Percentiles rank a stretch among this genome's conserved stretches.
Conservation (phyloP, 1,284 basidiomycete species). For the Ceratobasidium sp. region DNA sequence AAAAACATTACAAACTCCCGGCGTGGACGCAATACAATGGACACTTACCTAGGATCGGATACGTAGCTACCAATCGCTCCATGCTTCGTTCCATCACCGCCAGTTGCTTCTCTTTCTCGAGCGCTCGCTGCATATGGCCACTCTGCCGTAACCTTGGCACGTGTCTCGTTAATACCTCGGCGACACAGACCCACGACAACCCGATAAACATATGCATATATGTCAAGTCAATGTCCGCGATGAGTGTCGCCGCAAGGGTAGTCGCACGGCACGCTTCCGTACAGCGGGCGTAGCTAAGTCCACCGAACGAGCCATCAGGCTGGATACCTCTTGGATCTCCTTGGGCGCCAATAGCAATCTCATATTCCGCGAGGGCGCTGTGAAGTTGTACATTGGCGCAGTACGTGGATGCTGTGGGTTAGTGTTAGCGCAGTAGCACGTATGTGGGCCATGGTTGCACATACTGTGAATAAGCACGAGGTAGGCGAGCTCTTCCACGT, state of each 20-base stretch:
- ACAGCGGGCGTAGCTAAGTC: slow-evolving; percentile 23
- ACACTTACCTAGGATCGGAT: slow-evolving; percentile 22
- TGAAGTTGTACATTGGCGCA: slow-evolving; percentile 23
- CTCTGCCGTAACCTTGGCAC: background rate
- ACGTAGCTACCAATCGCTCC: slow-evolving; percentile 3
- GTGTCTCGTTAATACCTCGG: slow-evolving; percentile 1
- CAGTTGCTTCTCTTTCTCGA: slow-evolving; percentile 16
- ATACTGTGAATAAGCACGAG: slow-evolving; percentile 30
- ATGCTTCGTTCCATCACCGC: slow-evolving; percentile 26
- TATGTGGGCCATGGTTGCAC: background rate
- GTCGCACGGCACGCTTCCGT: slow-evolving; percentile 23
- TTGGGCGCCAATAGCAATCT: slow-evolving; percentile 6
- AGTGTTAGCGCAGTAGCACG: background rate
- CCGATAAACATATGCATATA: slow-evolving; percentile 36
- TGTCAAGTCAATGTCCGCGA: slow-evolving; percentile 23
- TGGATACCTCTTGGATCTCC: slow-evolving; percentile 3
- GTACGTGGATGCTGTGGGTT: background rate
- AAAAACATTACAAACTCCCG: background rate
- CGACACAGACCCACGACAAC: slow-evolving; percentile 8
- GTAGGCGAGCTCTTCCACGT: slow-evolving; percentile 17
- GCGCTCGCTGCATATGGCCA: background rate
- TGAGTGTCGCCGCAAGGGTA: background rate
- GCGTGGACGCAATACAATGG: background rate
- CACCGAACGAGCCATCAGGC: slow-evolving; percentile 9
- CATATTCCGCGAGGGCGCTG: slow-evolving; percentile 6